Conservation (phyloP, 1,139 yeast species). For the Suhomyces wounanorum region DNA sequence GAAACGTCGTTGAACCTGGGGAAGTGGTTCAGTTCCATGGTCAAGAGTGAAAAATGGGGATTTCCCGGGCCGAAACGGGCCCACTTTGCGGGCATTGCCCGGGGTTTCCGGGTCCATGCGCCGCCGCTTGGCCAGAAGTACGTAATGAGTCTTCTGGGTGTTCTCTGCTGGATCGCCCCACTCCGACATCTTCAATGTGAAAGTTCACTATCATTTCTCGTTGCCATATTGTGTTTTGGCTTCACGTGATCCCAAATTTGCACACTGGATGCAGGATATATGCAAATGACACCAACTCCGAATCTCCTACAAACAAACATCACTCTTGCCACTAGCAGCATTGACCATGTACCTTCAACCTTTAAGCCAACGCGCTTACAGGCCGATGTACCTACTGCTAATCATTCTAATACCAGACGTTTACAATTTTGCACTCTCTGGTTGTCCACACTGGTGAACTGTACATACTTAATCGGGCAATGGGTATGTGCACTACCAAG, state of each 20-base stretch:
- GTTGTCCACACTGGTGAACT: too few relatives aligned
- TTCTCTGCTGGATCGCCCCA: conserved; percentile 10
- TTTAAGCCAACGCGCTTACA: too few relatives aligned
- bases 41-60: conserved; percentile 41
- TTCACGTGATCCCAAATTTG: too few relatives aligned
- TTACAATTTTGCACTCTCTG: too few relatives aligned
- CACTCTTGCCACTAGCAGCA: too few relatives aligned
- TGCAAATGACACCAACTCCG: too few relatives aligned
- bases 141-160: conserved; percentile 19
- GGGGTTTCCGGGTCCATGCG: conserved; percentile 2
- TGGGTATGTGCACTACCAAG: not conserved
- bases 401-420: too few relatives aligned
- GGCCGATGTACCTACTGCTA: too few relatives aligned
- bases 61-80: not conserved
- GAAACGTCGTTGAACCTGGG: conserved; percentile 38
- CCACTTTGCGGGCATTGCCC: not conserved
- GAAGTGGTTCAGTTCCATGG: conserved; percentile 42
- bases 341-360: too few relatives aligned
- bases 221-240: not conserved
- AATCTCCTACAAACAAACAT: too few relatives aligned
- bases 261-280: too few relatives aligned
- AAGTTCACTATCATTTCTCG: not conserved
- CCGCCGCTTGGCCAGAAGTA: conserved; percentile 13
- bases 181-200: not conserved
- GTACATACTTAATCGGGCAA: too few relatives aligned